These are phyloP conservation scores for Niebla homalea DNA, from an alignment of 495 filamentous ascomycete species.

Conservation along the genomic window DNA sequence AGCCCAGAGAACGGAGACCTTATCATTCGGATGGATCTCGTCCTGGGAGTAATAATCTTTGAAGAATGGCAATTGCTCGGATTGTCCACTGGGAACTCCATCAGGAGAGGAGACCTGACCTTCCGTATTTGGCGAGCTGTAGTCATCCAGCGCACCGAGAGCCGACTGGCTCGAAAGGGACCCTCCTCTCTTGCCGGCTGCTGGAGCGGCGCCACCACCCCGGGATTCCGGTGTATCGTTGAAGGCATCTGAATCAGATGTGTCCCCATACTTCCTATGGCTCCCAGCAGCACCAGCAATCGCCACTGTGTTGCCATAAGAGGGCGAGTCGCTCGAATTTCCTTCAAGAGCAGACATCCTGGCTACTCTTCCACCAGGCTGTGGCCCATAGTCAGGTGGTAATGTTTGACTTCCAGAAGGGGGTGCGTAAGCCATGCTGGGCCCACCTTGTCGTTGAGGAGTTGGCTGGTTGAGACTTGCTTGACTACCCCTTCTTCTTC, in stretches of 20 bases:
- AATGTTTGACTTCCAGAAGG: slow-evolving; percentile 22
- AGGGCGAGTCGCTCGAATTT: slow-evolving; percentile 45
- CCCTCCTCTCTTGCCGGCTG: slow-evolving; percentile 65
- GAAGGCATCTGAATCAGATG: slow-evolving; percentile 70
- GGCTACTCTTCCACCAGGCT: slow-evolving; percentile 80
- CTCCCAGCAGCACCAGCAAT: slow-evolving; percentile 22
- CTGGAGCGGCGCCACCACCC: slow-evolving; percentile 40
- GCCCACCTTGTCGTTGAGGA: slow-evolving; percentile 48
- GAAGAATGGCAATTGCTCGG: slow-evolving; percentile 88
- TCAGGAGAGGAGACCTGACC: slow-evolving; percentile 72
- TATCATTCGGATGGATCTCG: slow-evolving; percentile 84
- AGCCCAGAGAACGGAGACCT: slow-evolving; percentile 87
- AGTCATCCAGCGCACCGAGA: slow-evolving; percentile 52
- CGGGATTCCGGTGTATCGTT: slow-evolving; percentile 68
- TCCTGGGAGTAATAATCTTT: slow-evolving; percentile 98
- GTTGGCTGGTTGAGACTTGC: slow-evolving; percentile 72
- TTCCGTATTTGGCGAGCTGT: slow-evolving; percentile 61
- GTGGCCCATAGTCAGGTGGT: slow-evolving; percentile 52
- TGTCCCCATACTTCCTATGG: slow-evolving; percentile 47
- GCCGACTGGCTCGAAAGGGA: slow-evolving; percentile 82
- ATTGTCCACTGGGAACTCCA: slow-evolving; percentile 74
- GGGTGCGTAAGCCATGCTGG: slow-evolving; percentile 36
- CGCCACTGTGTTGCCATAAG: slow-evolving; percentile 31
- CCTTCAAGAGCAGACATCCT: slow-evolving; percentile 91
- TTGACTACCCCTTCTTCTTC: slow-evolving; percentile 47